Base-by-base conservation (phyloP, 164 flowering plant genomes). In the Liquidambar formosana region DNA sequence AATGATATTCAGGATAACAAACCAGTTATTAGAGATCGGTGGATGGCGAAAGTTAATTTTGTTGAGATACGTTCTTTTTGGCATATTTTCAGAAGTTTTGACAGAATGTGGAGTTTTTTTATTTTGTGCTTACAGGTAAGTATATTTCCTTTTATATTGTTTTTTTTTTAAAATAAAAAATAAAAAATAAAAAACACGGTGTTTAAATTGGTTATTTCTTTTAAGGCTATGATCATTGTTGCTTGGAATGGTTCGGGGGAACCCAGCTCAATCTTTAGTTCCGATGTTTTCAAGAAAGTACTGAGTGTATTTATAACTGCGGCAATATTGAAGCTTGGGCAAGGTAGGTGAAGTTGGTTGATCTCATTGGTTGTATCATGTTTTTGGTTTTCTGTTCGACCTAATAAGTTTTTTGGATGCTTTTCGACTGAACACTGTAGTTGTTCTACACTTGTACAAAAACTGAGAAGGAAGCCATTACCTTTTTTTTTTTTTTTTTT, bases 21-120 rank as follows among this genome's bases (percentile, higher is more conserved):
- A 72, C 79, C 84, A 57, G 52, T 70, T 27, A 26, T 63, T 18
- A 67, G 76, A 62, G 85, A 84, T 75, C 81, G 88, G 61, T 91
- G 97, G 97, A 78, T 82, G 71, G 99, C 97, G 41, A 94, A 94
- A 74, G 89, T 92, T 25, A 89, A 94, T 77, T 94, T 92, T 81
- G 97, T 92, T 64, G 99, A 92, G 81, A 88, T 89, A 68, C 93
- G 99, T 13, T 87, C 97, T 51, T 94, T 82, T 78, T 92, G 90
- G 96, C 99, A 94, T 75, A 49, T 92, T 57, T 94, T 90, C 71
- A 79, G 97, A 85, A 94, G 99, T 77, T 94, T 92, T 74, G 97
- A 92, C 74, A 81, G 97, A 64, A 88, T 94, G 97, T 94, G 99
- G 99, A 81, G 84, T 63, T 94, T 94, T 74, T 88, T 88, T 41